Percentiles rank a stretch among this genome's conserved stretches.
phyloP scores from a whole-genome alignment of 2,329 filamentous ascomycete genomes.

The Drechslerella dactyloides region DNA sequence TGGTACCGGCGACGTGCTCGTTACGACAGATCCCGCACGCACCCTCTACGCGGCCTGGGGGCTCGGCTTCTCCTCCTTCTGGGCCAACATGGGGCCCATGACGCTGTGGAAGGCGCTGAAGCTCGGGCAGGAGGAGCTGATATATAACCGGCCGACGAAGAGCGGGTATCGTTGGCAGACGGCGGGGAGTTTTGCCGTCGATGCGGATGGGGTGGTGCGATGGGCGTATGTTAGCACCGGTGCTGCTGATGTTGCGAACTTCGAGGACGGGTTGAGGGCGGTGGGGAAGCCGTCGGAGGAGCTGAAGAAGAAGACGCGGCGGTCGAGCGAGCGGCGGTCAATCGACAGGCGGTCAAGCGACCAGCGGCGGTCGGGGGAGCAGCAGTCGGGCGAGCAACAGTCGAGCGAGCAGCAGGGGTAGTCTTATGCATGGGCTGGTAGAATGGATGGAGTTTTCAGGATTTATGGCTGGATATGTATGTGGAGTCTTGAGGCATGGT shows the following conservation, averaged over 20 bases:
- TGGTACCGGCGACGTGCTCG: slow-evolving; percentile 65
- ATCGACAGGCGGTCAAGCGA: slow-evolving; percentile 8
- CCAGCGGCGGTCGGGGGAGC: slow-evolving; percentile 18
- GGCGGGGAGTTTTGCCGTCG: slow-evolving; percentile 69
- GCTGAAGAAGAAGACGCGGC: slow-evolving; percentile 25
- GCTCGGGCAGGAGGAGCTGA: slow-evolving; percentile 68
- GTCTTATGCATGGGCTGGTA: not conserved
- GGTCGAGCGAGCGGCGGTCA: slow-evolving; percentile 2
- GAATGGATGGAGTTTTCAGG: too few species aligned
- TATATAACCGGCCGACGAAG: slow-evolving; percentile 70
- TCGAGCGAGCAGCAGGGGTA: too few species aligned
- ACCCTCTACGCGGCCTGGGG: slow-evolving; percentile 71
- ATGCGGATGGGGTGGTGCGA: slow-evolving; percentile 62
- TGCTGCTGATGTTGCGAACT: slow-evolving; percentile 65
- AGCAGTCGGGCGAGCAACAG: slow-evolving; percentile 1
- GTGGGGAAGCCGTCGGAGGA: slow-evolving; percentile 45
- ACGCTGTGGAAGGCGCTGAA: slow-evolving; percentile 66
- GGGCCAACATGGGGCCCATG: slow-evolving; percentile 68
- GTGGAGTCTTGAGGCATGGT: too few species aligned
- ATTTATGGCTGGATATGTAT: too few species aligned
- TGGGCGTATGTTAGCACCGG: slow-evolving; percentile 63
- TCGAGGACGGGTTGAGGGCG: slow-evolving; percentile 61
- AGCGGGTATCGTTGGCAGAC: slow-evolving; percentile 74
- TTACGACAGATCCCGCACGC: slow-evolving; percentile 68
- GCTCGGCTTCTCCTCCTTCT: slow-evolving; percentile 67